These are phyloP conservation scores for Thalia dealbata DNA, from an alignment of 176 grass and related monocot genomes.

Conservation along the genomic window DNA sequence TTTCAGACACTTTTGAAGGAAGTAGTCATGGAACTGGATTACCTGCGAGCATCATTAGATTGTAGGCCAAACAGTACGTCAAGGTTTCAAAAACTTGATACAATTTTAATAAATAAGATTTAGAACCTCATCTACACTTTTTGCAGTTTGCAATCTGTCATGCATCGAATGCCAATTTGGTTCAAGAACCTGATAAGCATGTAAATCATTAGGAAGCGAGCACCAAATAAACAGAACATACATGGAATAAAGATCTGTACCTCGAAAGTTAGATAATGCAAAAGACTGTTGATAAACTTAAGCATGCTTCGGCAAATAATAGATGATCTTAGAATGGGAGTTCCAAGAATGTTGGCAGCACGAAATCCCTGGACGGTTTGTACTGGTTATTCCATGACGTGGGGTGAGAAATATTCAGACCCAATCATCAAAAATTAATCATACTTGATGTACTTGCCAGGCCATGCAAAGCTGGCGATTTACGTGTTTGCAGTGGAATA, in stretches of 20 bases:
- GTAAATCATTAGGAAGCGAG: conserved; percentile 7
- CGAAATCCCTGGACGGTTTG: conserved; percentile 49
- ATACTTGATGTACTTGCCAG: conserved; percentile 96
- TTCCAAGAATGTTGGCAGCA: conserved; percentile 62
- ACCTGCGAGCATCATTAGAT: conserved; percentile 54
- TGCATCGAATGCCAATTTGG: conserved; percentile 98
- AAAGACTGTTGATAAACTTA: conserved; percentile 95
- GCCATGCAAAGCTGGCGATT: conserved; percentile 72
- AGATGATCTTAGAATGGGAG: conserved; percentile 69
- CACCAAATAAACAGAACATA: conserved; percentile 21
- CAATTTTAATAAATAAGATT: neutral
- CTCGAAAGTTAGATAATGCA: conserved; percentile 99
- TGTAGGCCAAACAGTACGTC: neutral
- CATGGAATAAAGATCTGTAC: conserved; percentile 28
- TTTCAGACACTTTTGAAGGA: conserved; percentile 97
- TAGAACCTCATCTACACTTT: conserved; percentile 90
- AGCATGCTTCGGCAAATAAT: conserved; percentile 96
- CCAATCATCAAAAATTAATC: conserved; percentile 2
- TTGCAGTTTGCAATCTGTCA: conserved; percentile 66
- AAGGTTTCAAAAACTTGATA: neutral
- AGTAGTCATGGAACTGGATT: conserved; percentile 89
- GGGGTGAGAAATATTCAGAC: conserved; percentile 10
- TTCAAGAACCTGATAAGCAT: conserved; percentile 66
- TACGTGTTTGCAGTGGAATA: conserved; percentile 98
- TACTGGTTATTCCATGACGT: neutral